These are phyloP conservation scores for Colletotrichum cordylinicola DNA, from an alignment of 2,329 filamentous ascomycete genomes.

Conservation along the genomic window DNA sequence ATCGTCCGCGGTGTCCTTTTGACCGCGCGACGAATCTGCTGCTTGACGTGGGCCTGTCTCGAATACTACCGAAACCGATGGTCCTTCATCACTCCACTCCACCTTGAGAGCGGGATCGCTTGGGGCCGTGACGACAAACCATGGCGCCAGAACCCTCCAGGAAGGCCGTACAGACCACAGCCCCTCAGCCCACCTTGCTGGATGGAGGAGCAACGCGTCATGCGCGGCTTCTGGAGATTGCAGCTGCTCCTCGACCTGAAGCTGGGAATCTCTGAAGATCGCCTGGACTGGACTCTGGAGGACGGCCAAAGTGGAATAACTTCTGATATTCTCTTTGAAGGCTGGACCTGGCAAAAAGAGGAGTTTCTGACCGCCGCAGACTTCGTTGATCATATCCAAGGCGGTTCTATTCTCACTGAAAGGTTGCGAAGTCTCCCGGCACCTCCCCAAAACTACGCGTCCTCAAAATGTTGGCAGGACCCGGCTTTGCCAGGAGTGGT, in stretches of 20 bases:
- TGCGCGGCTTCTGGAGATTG: conserved; percentile 12
- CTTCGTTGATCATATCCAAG: neutral
- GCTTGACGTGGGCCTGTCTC: neutral
- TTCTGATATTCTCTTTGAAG: neutral
- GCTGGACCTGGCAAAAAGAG: neutral
- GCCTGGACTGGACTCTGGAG: neutral
- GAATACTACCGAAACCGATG: neutral
- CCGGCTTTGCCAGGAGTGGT: neutral
- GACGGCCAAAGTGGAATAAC: neutral
- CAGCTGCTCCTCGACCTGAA: neutral
- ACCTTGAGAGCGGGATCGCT: neutral
- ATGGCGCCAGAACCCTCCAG: neutral
- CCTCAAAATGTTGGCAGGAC: neutral
- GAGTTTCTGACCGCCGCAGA: conserved; percentile 4
- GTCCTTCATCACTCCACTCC: neutral
- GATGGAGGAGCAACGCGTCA: conserved; percentile 10
- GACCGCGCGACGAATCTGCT: neutral
- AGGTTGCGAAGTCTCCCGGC: neutral
- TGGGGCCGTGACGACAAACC: neutral
- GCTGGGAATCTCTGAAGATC: neutral
- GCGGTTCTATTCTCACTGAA: neutral
- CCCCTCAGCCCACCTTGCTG: neutral
- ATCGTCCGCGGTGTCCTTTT: neutral
- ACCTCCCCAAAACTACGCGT: neutral
- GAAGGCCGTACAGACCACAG: neutral